Evolutionary conservation across 805 yeast species (phyloP).

Genomic region (Candida insectorum): DNA sequence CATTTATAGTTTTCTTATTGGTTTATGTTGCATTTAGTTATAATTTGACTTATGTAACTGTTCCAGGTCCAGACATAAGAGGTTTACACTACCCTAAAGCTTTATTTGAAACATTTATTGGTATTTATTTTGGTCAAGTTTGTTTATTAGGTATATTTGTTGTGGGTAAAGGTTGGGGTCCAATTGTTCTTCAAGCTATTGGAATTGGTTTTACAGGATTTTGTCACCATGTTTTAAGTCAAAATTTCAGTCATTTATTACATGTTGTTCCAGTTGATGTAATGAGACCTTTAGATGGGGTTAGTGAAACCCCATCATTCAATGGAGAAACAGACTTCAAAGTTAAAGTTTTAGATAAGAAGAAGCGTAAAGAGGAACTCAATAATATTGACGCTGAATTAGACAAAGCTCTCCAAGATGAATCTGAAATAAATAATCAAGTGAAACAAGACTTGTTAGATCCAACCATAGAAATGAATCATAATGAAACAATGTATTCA

Average conservation of each 20-base stretch:
- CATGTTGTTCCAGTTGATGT: conserved; percentile 62
- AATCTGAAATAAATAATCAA: conserved; percentile 15
- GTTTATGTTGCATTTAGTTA: conserved; percentile 76
- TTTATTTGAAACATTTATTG: conserved; percentile 81
- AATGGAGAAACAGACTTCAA: conserved; percentile 31
- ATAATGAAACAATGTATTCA: conserved; percentile 9
- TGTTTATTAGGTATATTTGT: conserved; percentile 83
- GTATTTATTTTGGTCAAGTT: conserved; percentile 82
- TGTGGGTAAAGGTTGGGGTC: conserved; percentile 95
- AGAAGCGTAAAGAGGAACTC: conserved; percentile 1
- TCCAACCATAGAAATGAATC: conserved; percentile 11
- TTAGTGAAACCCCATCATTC: conserved; percentile 58
- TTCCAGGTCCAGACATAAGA: conserved; percentile 67
- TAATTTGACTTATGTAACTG: conserved; percentile 68
- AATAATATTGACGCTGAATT: conserved; percentile 4
- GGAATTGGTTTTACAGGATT: conserved; percentile 63
- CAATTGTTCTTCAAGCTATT: conserved; percentile 72
- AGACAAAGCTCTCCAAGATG: conserved; percentile 13
- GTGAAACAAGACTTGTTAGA: conserved; percentile 18
- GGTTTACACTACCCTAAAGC: conserved; percentile 89
- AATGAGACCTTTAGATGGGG: conserved; percentile 76
- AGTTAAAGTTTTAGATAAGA: conserved; percentile 24
- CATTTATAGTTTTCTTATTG: conserved; percentile 64
- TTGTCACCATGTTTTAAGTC: conserved; percentile 59
- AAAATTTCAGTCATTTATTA: conserved; percentile 64